phyloP scores from a whole-genome alignment of 1,139 yeast genomes.

The Hyphopichia khmerensis region DNA sequence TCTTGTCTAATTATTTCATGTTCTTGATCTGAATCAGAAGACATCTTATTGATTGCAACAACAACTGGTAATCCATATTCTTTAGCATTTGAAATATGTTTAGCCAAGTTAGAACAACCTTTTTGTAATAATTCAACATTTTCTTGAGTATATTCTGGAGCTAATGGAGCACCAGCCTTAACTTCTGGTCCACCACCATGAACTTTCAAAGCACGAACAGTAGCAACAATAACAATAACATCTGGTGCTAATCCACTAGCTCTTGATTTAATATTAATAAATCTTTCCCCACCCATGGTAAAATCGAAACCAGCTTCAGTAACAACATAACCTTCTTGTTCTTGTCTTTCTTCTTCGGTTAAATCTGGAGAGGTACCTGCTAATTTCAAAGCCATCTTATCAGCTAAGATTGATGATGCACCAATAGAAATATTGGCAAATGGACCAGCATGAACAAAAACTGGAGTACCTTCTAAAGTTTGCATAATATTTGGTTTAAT shows the following conservation, averaged over 20 bases:
- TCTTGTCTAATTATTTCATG: constrained; percentile 82
- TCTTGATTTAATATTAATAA: constrained; percentile 94
- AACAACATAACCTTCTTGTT: constrained; percentile 84
- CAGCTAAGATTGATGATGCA: constrained; percentile 93
- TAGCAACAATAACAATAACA: constrained; percentile 92
- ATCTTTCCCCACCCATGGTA: constrained; percentile 99
- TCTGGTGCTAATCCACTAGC: constrained; percentile 90
- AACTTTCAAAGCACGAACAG: constrained; percentile 93
- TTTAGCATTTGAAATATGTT: constrained; percentile 87
- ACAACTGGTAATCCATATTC: constrained; percentile 90
- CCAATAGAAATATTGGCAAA: constrained; percentile 98
- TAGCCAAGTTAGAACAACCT: constrained; percentile 89
- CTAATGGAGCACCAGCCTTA: constrained; percentile 90
- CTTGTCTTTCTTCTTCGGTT: constrained; percentile 50
- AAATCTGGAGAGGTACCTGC: constrained; percentile 65
- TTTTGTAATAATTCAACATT: constrained; percentile 77
- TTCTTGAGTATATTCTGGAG: constrained; percentile 82
- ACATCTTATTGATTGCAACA: constrained; percentile 93
- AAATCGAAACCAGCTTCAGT: constrained; percentile 99
- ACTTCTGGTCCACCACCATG: constrained; percentile 99
- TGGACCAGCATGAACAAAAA: constrained; percentile 97
- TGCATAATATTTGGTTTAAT: constrained; percentile 98
- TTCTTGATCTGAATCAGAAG: constrained; percentile 80
- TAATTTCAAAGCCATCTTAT: constrained; percentile 89
- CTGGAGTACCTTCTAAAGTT: constrained; percentile 97